phyloP scores from a whole-genome alignment of 2,329 filamentous ascomycete genomes.

The Teratosphaeria gauchensis region DNA sequence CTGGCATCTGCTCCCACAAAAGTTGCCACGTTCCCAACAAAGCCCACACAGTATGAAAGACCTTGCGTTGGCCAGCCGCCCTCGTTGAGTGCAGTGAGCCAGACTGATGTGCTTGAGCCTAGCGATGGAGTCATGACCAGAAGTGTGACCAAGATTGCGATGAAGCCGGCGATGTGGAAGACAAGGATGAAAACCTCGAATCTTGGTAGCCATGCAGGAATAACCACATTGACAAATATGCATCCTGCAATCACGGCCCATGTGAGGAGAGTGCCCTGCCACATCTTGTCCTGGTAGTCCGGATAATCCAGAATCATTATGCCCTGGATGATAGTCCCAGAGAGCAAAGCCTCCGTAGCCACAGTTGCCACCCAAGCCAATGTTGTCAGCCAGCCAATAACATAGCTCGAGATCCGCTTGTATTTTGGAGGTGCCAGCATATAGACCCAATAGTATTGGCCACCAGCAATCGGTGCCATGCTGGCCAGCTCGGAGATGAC shows the following conservation, averaged over 20 bases:
- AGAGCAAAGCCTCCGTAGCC: slow-evolving; percentile 33
- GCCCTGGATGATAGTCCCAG: slow-evolving; percentile 34
- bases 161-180: slow-evolving; percentile 45
- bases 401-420: slow-evolving; percentile 34
- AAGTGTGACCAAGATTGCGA: slow-evolving; percentile 42
- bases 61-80: slow-evolving; percentile 27
- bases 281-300: slow-evolving; percentile 25
- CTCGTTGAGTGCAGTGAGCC: slow-evolving; percentile 21
- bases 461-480: slow-evolving; percentile 38
- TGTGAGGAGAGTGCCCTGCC: slow-evolving; percentile 33
- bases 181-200: slow-evolving; percentile 36
- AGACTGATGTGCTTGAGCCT: slow-evolving; percentile 19
- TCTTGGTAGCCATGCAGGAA: slow-evolving; percentile 31
- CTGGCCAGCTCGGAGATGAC: slow-evolving; percentile 40
- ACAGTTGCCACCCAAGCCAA: slow-evolving; percentile 36
- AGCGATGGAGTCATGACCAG: slow-evolving; percentile 19
- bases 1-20: slow-evolving; percentile 33
- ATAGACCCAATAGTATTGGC: slow-evolving; percentile 39
- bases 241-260: slow-evolving; percentile 31
- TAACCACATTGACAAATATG: slow-evolving; percentile 39
- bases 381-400: slow-evolving; percentile 35
- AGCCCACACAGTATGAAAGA: slow-evolving; percentile 26
- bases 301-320: slow-evolving; percentile 30
- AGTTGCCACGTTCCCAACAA: slow-evolving; percentile 27
- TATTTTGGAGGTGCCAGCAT: slow-evolving; percentile 34